phyloP scores from a whole-genome alignment of 2,329 filamentous ascomycete genomes.

The Calonectria montana region DNA sequence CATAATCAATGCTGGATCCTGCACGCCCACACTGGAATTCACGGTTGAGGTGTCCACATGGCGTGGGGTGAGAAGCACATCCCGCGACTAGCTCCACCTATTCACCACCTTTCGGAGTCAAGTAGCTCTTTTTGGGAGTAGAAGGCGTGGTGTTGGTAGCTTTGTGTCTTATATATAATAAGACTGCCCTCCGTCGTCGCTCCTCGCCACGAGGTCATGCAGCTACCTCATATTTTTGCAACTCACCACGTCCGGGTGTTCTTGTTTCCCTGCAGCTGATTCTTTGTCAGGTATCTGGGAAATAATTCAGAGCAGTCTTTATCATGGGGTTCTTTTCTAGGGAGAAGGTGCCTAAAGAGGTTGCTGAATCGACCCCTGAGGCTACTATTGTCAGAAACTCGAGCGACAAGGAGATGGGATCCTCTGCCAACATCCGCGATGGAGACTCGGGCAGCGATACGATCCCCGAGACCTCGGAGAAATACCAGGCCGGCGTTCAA shows the following conservation, averaged over 20 bases:
- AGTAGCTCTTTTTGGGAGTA: background rate
- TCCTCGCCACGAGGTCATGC: no score
- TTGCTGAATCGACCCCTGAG: background rate
- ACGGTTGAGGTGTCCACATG: background rate
- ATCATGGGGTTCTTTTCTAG: conserved; percentile 24
- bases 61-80: background rate
- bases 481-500: conserved; percentile 57
- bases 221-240: background rate
- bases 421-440: conserved; percentile 38
- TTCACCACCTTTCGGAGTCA: background rate
- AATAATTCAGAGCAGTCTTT: background rate
- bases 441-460: conserved; percentile 47
- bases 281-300: background rate
- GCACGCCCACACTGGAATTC: background rate
- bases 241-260: background rate
- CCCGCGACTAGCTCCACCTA: background rate
- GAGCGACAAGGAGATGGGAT: conserved; percentile 30
- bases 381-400: background rate
- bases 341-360: conserved; percentile 9
- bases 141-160: background rate
- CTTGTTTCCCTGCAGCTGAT: background rate
- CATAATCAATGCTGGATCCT: background rate
- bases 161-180: background rate
- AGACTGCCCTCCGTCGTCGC: background rate
- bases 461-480: conserved; percentile 38